Conservation (phyloP, 306 rosid genomes). For the Mucuna pruriens region DNA sequence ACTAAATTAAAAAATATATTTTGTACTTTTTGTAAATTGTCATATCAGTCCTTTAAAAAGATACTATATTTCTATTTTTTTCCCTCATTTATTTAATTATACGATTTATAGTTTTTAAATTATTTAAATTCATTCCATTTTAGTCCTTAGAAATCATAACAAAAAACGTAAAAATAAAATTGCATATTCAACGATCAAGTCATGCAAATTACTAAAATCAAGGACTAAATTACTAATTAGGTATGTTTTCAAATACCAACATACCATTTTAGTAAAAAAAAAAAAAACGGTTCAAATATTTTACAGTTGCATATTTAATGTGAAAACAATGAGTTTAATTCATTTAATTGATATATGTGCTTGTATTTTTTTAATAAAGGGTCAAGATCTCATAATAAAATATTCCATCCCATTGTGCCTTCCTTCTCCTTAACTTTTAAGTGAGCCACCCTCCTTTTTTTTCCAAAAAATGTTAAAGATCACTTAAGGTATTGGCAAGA, state of each 20-base stretch:
- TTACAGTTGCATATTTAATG: background rate
- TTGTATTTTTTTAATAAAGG: background rate
- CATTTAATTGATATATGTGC: background rate
- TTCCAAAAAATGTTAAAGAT: background rate
- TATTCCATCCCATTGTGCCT: background rate
- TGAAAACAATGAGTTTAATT: background rate
- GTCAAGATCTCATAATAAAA: background rate
- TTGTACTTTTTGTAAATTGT: background rate
- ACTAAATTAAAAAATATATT: background rate
- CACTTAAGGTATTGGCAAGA: background rate
- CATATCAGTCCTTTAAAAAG: background rate
- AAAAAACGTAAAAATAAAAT: background rate
- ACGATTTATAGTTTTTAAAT: background rate
- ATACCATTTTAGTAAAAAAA: background rate
- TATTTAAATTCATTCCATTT: background rate
- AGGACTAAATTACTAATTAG: background rate
- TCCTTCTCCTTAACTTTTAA: background rate
- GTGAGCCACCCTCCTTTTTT: too few relatives aligned
- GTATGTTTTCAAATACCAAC: background rate
- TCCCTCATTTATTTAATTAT: background rate
- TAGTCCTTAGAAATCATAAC: background rate
- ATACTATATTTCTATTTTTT: background rate
- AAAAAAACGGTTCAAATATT: background rate
- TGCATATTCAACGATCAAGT: background rate
- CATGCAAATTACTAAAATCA: background rate